Evolutionary conservation across 768 basidiomycete species (phyloP).

Genomic region (Podaxis sp.): DNA sequence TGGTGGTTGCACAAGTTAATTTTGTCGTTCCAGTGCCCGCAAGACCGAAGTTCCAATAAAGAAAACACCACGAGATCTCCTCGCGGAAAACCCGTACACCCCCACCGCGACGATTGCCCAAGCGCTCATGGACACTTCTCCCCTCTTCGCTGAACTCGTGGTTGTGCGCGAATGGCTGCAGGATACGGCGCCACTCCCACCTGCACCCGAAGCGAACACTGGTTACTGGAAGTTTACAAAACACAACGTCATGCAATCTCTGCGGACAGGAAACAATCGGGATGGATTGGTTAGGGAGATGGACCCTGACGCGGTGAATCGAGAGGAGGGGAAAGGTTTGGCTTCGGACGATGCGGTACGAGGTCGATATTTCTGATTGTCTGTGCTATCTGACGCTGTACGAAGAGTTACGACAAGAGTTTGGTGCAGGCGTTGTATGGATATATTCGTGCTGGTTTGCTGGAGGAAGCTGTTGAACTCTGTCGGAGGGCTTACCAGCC

Average conservation of each 20-base stretch:
- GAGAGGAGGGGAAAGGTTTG: constrained; percentile 55
- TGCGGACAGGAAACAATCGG: constrained; percentile 46
- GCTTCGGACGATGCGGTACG: constrained; percentile 80
- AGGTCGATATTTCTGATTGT: background rate
- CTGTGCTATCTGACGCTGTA: background rate
- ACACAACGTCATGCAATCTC: constrained; percentile 63
- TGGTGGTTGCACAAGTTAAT: background rate
- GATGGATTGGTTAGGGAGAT: constrained; percentile 61
- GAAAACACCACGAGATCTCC: constrained; percentile 51
- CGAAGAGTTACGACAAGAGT: constrained; percentile 77
- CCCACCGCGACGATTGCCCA: constrained; percentile 76
- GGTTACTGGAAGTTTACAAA: constrained; percentile 88
- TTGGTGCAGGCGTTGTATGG: constrained; percentile 77
- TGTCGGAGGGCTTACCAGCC: constrained; percentile 83
- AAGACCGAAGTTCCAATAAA: constrained; percentile 54
- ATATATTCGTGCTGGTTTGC: constrained; percentile 78
- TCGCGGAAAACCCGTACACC: constrained; percentile 77
- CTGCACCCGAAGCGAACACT: constrained; percentile 67
- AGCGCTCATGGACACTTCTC: constrained; percentile 65
- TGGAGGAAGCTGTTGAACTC: constrained; percentile 81
- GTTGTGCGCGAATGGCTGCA: constrained; percentile 89
- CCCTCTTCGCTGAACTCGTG: constrained; percentile 70
- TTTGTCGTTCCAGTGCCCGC: constrained; percentile 48
- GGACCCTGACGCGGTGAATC: constrained; percentile 78
- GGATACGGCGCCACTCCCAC: constrained; percentile 62